phyloP scores from a whole-genome alignment of 2,329 filamentous ascomycete genomes.

The Fusarium pininemorale region DNA sequence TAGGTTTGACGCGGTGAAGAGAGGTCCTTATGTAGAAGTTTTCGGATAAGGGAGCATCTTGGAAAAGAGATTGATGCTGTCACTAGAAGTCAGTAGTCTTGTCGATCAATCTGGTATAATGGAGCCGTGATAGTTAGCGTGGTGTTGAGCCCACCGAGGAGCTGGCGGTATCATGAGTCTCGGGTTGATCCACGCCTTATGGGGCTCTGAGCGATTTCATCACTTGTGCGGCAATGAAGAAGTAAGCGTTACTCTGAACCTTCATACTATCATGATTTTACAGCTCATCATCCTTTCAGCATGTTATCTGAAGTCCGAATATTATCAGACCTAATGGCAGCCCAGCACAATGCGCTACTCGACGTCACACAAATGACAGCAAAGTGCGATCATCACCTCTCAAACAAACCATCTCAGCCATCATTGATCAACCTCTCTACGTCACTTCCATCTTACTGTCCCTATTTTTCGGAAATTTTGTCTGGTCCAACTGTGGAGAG shows the following conservation, averaged over 20 bases:
- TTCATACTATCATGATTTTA: too few species aligned
- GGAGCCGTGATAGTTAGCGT: conserved; percentile 8
- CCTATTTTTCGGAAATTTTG: not conserved
- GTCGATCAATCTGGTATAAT: conserved; percentile 19
- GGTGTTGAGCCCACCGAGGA: not conserved
- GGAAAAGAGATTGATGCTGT: not conserved
- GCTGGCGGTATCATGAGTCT: not conserved
- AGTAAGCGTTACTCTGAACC: accelerated
- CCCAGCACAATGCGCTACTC: too few species aligned
- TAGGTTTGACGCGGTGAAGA: not conserved
- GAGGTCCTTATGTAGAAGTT: conserved; percentile 7
- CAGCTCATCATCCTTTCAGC: not conserved
- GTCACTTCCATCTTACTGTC: conserved; percentile 2
- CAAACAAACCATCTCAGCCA: not conserved
- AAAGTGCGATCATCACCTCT: not conserved
- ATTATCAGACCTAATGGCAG: not conserved
- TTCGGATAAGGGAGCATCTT: not conserved
- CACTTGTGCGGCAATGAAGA: not conserved
- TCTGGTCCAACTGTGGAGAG: not conserved
- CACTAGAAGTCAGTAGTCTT: not conserved
- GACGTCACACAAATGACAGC: not conserved
- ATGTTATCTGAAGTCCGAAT: too few species aligned
- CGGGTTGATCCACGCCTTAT: not conserved
- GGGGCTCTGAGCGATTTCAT: not conserved
- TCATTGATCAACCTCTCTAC: not conserved